A percentile compares a stretch with the other conserved stretches of the same genome.
Conservation (phyloP, 495 filamentous ascomycete species). For the Parmelia sp. region DNA sequence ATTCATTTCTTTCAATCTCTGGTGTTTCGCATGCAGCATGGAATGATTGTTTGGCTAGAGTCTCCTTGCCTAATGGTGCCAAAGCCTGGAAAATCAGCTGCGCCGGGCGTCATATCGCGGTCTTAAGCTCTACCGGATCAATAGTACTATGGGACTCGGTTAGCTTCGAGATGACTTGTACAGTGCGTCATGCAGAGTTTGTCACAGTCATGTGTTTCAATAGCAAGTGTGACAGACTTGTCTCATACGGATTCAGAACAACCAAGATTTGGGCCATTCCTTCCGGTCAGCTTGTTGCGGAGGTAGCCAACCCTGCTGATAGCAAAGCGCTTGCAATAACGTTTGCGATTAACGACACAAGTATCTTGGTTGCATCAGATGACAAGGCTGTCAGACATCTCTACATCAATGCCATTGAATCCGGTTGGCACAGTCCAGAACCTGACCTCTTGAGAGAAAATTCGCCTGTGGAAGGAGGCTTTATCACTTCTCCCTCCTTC, state of each 20-base stretch:
- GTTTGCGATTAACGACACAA: constrained; percentile 19
- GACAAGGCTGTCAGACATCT: constrained; percentile 6
- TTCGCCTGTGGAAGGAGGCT: background rate
- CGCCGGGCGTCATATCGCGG: constrained; percentile 18
- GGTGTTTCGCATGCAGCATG: constrained; percentile 20
- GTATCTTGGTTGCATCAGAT: constrained; percentile 19
- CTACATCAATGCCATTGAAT: background rate
- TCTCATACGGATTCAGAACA: constrained; percentile 18
- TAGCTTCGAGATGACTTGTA: constrained; percentile 15
- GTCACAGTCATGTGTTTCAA: constrained; percentile 18
- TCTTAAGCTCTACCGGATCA: constrained; percentile 15
- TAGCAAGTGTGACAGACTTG: constrained; percentile 14
- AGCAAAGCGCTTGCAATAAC: constrained; percentile 17
- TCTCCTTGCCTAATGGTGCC: constrained; percentile 11
- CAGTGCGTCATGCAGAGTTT: constrained; percentile 16
- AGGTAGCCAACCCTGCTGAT: constrained; percentile 16
- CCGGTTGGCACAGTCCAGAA: background rate
- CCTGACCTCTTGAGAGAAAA: background rate
- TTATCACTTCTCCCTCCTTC: background rate
- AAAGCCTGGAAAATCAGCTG: constrained; percentile 12
- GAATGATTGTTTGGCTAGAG: constrained; percentile 25
- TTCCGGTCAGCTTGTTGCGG: constrained; percentile 5
- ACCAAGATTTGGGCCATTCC: constrained; percentile 22
- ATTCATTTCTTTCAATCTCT: constrained; percentile 4
- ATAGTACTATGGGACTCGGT: constrained; percentile 23